A percentile compares a stretch with the other conserved stretches of the same genome.
Evolutionary conservation across 176 grass and related monocot genomes (phyloP).

Genomic region (Avena atlantica): DNA sequence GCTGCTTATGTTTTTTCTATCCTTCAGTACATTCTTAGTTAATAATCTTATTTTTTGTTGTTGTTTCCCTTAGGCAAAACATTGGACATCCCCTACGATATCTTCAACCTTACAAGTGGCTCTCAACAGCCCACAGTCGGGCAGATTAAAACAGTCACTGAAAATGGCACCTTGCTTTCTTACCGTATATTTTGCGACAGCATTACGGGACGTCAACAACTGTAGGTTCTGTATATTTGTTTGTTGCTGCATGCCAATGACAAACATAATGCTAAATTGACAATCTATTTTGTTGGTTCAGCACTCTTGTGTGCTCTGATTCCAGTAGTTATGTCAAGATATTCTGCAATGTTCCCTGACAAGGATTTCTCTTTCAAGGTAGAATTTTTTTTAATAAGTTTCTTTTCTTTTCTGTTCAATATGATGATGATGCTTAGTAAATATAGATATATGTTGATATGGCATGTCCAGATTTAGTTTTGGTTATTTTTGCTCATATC

Average conservation of each 20-base stretch:
- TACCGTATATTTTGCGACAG: conserved; percentile 64
- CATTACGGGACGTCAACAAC: conserved; percentile 72
- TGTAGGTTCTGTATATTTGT: conserved; percentile 62
- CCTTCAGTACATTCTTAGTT: conserved; percentile 9
- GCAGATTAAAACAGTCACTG: conserved; percentile 86
- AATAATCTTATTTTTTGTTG: conserved; percentile 8
- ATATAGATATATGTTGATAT: background rate
- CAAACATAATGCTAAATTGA: conserved; percentile 33
- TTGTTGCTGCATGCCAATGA: conserved; percentile 30
- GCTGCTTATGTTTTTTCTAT: conserved; percentile 1
- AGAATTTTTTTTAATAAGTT: background rate
- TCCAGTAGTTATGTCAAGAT: conserved; percentile 90
- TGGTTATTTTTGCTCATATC: conserved; percentile 30
- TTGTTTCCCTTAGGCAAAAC: conserved; percentile 64
- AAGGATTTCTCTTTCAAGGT: conserved; percentile 96
- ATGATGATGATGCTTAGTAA: conserved; percentile 19
- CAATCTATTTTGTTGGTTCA: conserved; percentile 58
- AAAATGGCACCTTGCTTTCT: conserved; percentile 82
- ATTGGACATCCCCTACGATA: conserved; percentile 92
- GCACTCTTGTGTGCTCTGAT: conserved; percentile 90
- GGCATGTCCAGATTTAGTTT: background rate
- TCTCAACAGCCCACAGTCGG: conserved; percentile 58
- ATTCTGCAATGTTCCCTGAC: conserved; percentile 89
- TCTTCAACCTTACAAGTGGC: conserved; percentile 73
- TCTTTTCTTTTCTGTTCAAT: background rate